Evolutionary conservation across 768 basidiomycete genomes (phyloP).

Genomic region (Suillus occidentalis): DNA sequence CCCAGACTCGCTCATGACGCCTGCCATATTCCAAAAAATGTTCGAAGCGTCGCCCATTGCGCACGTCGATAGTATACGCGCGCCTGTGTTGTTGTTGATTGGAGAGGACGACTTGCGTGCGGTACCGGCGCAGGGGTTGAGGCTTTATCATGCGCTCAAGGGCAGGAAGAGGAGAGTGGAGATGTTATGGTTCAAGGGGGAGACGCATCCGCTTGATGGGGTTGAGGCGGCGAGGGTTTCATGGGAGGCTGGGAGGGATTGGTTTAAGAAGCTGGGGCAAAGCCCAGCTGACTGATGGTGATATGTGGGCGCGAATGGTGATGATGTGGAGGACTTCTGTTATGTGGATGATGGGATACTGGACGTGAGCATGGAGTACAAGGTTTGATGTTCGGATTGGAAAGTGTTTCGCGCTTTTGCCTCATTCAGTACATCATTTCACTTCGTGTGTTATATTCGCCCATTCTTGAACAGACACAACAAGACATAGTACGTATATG

Average conservation of each 20-base stretch:
- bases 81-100: constrained; percentile 57
- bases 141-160: constrained; percentile 68
- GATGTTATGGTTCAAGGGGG: constrained; percentile 60
- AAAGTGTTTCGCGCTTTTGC: not conserved
- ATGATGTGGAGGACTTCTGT: constrained; percentile 45
- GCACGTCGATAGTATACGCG: constrained; percentile 47
- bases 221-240: constrained; percentile 57
- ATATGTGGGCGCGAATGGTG: constrained; percentile 40
- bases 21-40: constrained; percentile 44
- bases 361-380: constrained; percentile 34
- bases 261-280: constrained; percentile 35
- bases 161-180: constrained; percentile 45
- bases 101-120: constrained; percentile 65
- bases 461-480: not conserved
- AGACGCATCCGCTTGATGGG: constrained; percentile 63
- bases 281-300: not conserved
- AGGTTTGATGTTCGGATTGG: constrained; percentile 10
- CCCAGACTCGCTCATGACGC: constrained; percentile 40
- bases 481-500: not conserved
- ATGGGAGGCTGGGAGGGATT: constrained; percentile 53
- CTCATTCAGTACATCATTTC: not conserved
- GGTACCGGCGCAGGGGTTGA: constrained; percentile 58
- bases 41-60: constrained; percentile 58
- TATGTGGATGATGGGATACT: constrained; percentile 48
- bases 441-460: not conserved